phyloP scores from a whole-genome alignment of 1,139 yeast species.

The Kodamaea fungicola region DNA sequence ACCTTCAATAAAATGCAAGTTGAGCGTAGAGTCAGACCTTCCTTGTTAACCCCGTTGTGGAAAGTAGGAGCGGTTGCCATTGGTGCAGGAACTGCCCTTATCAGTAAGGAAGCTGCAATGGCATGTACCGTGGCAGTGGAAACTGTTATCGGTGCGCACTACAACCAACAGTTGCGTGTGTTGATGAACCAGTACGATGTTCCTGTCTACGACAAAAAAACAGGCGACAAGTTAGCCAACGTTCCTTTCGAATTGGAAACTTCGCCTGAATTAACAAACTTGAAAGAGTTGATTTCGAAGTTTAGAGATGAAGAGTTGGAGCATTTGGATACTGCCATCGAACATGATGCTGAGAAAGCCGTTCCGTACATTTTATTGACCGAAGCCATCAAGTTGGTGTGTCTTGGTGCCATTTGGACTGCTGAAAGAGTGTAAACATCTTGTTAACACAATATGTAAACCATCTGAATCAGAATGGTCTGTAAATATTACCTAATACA shows the following conservation, averaged over 20 bases:
- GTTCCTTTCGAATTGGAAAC: constrained; percentile 25
- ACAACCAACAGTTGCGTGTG: constrained; percentile 82
- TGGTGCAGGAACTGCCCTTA: constrained; percentile 82
- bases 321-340: constrained; percentile 90
- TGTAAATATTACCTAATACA: not conserved
- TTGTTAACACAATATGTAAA: no score
- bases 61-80: constrained; percentile 82
- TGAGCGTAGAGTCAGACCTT: constrained; percentile 82
- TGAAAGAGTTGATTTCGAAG: constrained; percentile 63
- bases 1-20: constrained; percentile 79
- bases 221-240: constrained; percentile 29
- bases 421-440: constrained; percentile 61
- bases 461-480: no score
- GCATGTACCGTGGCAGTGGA: constrained; percentile 99
- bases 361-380: constrained; percentile 87
- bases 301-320: constrained; percentile 96
- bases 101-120: constrained; percentile 97
- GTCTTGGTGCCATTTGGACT: constrained; percentile 85
- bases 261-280: constrained; percentile 53
- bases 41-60: constrained; percentile 89
- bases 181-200: constrained; percentile 58
- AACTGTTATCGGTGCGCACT: constrained; percentile 95
- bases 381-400: constrained; percentile 78
- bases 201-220: constrained; percentile 41
- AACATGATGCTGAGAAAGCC: constrained; percentile 88